Evolutionary conservation across 768 basidiomycete species (phyloP), one percentile per base, ranked within the genome.

Genomic region (Candolleomyces efflorescens): DNA sequence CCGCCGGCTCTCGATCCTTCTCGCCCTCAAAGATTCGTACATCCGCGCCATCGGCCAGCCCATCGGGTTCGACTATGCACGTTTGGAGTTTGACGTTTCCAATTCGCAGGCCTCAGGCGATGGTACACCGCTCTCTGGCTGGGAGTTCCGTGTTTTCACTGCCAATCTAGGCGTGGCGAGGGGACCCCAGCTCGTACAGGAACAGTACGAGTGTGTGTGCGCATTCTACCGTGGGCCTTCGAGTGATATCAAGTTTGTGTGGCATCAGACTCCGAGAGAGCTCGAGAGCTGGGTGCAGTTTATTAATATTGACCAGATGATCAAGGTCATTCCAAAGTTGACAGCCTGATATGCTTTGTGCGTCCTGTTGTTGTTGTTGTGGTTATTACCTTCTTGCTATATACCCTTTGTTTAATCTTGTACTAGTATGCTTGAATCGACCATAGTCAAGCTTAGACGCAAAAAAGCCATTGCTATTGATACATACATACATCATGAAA

Each of bases 141-240:
- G 92, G 92, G 92, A 94, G 68, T 92, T 94, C 71, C 82, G 92
- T 7, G 75, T 93, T 43, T 94, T 89, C 80, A 81, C 80, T 56
- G 82, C 87, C 13, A 82, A 83, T 54, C 79, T 92, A 15, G 89
- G 87, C 15, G 85, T 91, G 2, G 82, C 82, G 12, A 78, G 86
- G 7, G 71, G 76, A 36, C 80, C 80, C 13, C 63, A 77, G 24
- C 72, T 89, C 43, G 74, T 83, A 43, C 79, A 84, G 60, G 88
- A 92, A 69, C 71, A 77, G 46, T 92, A 92, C 64, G 85, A 89
- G 66, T 92, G 90, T 67, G 87, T 85, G 3, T 82, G 81, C 47
- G 90, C 89, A 2, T 90, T 89, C 69, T 92, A 86, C 74, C 77
- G 90, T 26, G 87, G 87, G 10, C 27, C 43, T n/a, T 27, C 27